Evolutionary conservation across 2,329 filamentous ascomycete genomes (phyloP).

Genomic region (Huntiella savannae): DNA sequence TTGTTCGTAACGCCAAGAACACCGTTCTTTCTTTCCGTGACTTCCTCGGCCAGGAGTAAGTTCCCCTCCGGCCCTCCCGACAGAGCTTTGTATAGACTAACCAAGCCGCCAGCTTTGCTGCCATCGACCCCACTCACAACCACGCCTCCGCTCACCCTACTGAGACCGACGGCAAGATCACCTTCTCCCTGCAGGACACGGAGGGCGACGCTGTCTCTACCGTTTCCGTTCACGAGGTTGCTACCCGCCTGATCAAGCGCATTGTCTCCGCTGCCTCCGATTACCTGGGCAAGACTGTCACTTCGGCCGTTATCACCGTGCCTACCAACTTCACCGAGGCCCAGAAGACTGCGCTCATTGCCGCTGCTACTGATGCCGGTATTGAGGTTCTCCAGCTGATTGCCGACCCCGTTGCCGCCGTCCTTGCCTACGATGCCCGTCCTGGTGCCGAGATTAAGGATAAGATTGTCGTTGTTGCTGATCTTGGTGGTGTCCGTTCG

Average conservation of each 20-base stretch:
- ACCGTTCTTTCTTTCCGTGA: conserved; percentile 93
- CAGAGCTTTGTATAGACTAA: conserved; percentile 5
- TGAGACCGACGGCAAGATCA: conserved; percentile 50
- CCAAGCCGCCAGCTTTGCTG: conserved; percentile 44
- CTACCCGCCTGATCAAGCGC: conserved; percentile 68
- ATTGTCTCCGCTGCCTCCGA: conserved; percentile 71
- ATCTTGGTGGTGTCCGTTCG: conserved; percentile 80
- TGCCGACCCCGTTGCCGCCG: conserved; percentile 71
- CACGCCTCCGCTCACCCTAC: conserved; percentile 83
- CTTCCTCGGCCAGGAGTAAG: conserved; percentile 82
- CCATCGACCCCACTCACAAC: conserved; percentile 88
- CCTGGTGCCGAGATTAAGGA: conserved; percentile 56
- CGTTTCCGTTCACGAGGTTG: conserved; percentile 60
- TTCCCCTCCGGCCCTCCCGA: conserved; percentile 8
- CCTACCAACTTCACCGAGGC: conserved; percentile 83
- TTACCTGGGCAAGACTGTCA: conserved; percentile 82
- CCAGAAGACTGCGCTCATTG: conserved; percentile 63
- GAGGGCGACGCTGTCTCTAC: conserved; percentile 36
- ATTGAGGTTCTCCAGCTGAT: conserved; percentile 87
- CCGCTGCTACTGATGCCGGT: conserved; percentile 60
- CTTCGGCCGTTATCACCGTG: conserved; percentile 82
- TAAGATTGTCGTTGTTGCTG: conserved; percentile 80
- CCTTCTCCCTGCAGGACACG: conserved; percentile 65
- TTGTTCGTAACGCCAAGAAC: conserved; percentile 82
- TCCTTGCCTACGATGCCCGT: conserved; percentile 80